Percentiles rank a stretch among this genome's conserved stretches.
Evolutionary conservation across 2,329 filamentous ascomycete species (phyloP).

Genomic region (Aspergillus calidoustus): DNA sequence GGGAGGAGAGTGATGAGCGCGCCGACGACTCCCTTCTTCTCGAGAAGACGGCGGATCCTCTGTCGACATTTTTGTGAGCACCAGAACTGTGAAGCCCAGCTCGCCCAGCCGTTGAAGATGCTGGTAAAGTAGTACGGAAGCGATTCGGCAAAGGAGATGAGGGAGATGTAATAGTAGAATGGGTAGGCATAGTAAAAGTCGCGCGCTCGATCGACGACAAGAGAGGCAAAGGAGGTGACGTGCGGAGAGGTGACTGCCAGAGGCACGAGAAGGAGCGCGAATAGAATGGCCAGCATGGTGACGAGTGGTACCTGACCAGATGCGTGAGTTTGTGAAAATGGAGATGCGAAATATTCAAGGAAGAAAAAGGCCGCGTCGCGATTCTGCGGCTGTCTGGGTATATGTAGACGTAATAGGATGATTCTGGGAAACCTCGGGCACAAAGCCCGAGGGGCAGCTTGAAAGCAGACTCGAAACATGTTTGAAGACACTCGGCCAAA

Average conservation of each 20-base stretch:
- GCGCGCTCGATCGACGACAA: background rate
- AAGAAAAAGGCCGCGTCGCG: background rate
- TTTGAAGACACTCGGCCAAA: background rate
- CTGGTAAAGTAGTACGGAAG: background rate
- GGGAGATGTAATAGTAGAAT: background rate
- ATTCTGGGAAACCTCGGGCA: background rate
- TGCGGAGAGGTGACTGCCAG: slow-evolving; percentile 8
- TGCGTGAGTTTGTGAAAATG: background rate
- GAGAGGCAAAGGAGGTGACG: background rate
- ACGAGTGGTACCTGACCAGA: background rate
- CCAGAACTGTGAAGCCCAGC: background rate
- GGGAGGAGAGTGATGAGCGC: background rate
- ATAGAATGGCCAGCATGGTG: background rate
- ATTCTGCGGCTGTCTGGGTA: background rate
- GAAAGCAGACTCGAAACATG: background rate
- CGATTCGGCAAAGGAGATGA: background rate
- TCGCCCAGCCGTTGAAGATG: background rate
- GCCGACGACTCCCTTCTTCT: background rate
- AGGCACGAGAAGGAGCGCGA: slow-evolving; percentile 2
- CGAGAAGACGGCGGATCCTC: background rate
- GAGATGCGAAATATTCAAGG: background rate
- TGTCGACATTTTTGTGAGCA: background rate
- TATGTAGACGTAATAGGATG: background rate
- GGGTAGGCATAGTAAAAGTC: background rate
- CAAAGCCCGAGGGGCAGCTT: background rate